phyloP scores from a whole-genome alignment of 2,329 filamentous ascomycete species.

The Corynespora cassiicola region DNA sequence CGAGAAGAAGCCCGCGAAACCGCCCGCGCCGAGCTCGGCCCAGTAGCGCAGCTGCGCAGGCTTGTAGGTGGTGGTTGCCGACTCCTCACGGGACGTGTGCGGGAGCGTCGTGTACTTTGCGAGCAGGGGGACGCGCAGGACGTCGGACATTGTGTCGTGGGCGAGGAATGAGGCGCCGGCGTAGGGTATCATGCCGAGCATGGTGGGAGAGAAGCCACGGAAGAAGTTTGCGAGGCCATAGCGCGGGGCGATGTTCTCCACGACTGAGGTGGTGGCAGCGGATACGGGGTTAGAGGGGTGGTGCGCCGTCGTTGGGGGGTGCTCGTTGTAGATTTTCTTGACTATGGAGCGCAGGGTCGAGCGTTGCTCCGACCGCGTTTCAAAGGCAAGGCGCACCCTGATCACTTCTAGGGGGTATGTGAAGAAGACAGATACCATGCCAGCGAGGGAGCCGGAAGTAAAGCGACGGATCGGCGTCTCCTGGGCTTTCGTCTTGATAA shows the following conservation, averaged over 20 bases:
- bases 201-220: slow-evolving; percentile 86
- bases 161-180: slow-evolving; percentile 95
- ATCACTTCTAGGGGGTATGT: slow-evolving; percentile 96
- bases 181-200: slow-evolving; percentile 96
- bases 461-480: slow-evolving; percentile 84
- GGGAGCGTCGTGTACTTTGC: slow-evolving; percentile 78
- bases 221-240: slow-evolving; percentile 90
- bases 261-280: slow-evolving; percentile 48
- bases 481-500: slow-evolving; percentile 75
- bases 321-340: slow-evolving; percentile 84
- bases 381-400: slow-evolving; percentile 89
- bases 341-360: slow-evolving; percentile 80
- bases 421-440: slow-evolving; percentile 91
- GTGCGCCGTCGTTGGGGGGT: slow-evolving; percentile 46
- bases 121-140: slow-evolving; percentile 73
- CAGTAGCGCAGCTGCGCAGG: slow-evolving; percentile 78
- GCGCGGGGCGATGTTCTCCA: slow-evolving; percentile 63
- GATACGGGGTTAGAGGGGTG: slow-evolving; percentile 48
- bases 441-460: slow-evolving; percentile 75
- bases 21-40: slow-evolving; percentile 85
- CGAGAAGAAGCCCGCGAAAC: slow-evolving; percentile 83
- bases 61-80: slow-evolving; percentile 56
- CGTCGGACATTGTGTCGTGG: slow-evolving; percentile 87
- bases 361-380: slow-evolving; percentile 78
- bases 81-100: slow-evolving; percentile 52